Evolutionary conservation across 768 basidiomycete species (phyloP), one percentile per base, ranked within the genome.

Genomic region (Mycena metata): DNA sequence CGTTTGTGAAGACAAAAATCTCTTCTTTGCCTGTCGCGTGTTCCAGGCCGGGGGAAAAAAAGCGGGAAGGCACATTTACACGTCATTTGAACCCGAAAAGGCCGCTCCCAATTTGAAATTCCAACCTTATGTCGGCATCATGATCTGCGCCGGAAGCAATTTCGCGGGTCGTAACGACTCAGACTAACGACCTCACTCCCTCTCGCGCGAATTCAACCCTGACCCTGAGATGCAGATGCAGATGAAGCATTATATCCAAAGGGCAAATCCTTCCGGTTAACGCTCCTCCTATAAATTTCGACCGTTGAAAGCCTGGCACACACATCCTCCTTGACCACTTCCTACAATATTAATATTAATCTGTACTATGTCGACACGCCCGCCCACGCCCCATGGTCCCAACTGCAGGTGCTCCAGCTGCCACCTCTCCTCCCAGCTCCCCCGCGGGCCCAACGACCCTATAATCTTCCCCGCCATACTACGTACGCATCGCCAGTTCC

Each of bases 171-270:
- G 45, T 57, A 51, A 59, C 43, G 68, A 65, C 65, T 60, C 46
- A n/a, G n/a, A n/a, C n/a, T n/a, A n/a, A n/a, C n/a, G n/a, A 49
- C 3, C 50, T 69, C 60, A n/a, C n/a, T n/a, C n/a, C n/a, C 68
- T 63, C 59, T 65, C 33, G 64, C n/a, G n/a, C 26, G 52, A 46
- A 39, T 9, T 15, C 68, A 69, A 33, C 68, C 68, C 68, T 69
- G 68, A 69, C 51, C 63, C 62, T 64, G 68, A 69, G 68, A n/a
- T n/a, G n/a, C n/a, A n/a, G n/a, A 69, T n/a, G n/a, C n/a, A n/a
- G n/a, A n/a, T 69, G 67, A 3, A 43, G 12, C 60, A 64, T 69
- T 56, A n/a, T n/a, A n/a, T n/a, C n/a, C n/a, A 69, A 64, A 52
- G 50, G 43, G 45, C 26, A 47, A n/a, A 26, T n/a, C 50, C 45